A percentile compares a stretch with the other conserved stretches of the same genome.
These are phyloP conservation scores for Podospora comata DNA, from an alignment of 495 filamentous ascomycete genomes.

Conservation along the genomic window DNA sequence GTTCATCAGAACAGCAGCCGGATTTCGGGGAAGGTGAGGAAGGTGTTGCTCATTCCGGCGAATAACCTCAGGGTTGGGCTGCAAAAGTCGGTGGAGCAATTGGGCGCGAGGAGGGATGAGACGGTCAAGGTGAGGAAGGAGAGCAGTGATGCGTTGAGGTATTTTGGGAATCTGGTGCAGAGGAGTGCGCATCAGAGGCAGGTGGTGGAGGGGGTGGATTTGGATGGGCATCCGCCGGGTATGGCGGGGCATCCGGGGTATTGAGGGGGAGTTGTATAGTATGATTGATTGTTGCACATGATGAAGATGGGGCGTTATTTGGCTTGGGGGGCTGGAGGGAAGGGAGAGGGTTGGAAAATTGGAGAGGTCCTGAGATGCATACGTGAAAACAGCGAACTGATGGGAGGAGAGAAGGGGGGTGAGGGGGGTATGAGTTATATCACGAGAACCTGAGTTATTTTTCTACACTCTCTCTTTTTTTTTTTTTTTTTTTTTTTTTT, in stretches of 20 bases:
- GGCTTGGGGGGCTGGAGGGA: slow-evolving; percentile 1
- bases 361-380: background rate
- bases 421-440: background rate
- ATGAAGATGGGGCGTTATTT: background rate
- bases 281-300: background rate
- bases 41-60: slow-evolving; percentile 80
- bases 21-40: slow-evolving; percentile 77
- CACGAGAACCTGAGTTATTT: background rate
- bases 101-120: slow-evolving; percentile 72
- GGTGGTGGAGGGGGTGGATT: slow-evolving; percentile 74
- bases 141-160: slow-evolving; percentile 74
- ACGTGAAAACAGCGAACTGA: background rate
- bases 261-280: background rate
- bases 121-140: slow-evolving; percentile 69
- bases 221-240: slow-evolving; percentile 64
- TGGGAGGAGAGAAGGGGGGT: background rate
- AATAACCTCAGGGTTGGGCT: slow-evolving; percentile 75
- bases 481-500: background rate
- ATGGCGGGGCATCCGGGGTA: background rate
- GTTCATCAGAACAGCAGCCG: slow-evolving; percentile 82
- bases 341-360: background rate
- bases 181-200: slow-evolving; percentile 67
- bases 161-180: slow-evolving; percentile 80
- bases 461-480: background rate
- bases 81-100: slow-evolving; percentile 76